Evolutionary conservation across 495 filamentous ascomycete genomes (phyloP), one percentile per base, ranked within the genome.

Genomic region (Annulohypoxylon maeteangense): DNA sequence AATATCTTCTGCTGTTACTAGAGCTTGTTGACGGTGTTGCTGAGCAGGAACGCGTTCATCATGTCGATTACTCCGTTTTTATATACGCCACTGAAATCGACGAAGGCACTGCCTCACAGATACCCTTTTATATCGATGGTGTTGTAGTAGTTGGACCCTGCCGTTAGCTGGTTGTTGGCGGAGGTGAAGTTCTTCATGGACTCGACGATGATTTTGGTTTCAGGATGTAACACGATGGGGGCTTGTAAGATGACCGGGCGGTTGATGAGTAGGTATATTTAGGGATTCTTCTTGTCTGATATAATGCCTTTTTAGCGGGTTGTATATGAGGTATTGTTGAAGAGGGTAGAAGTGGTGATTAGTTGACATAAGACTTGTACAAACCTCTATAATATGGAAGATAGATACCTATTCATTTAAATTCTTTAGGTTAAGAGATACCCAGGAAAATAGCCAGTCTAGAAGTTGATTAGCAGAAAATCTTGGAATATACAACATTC

Each of bases 1-100:
- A 66, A 66, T 42, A 66, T 58, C 44, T 66, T 66, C 44, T 66
- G 63, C 29, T 66, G 53, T 1, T 53, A 42, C 63, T 53, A 66
- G 16, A 66, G 53, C 53, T 66, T n/a, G 42, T 66, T 66, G 18
- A 66, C 44, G 14, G 63, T 53, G 42, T 58, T 66, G 38, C 53
- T 42, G 10, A 58, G 27, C 7, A 66, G 29, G 20, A 66, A 58
- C 7, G 23, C 27, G 29, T 58, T 58, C 53, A 66, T 66, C 0
- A 51, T 44, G n/a, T 66, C 63, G 29, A 51, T 50, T 1, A 66
- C 54, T 5, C 42, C 38, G 32, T 50, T 50, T 42, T 66, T 58
- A 44, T 66, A 31, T 0, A 58, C 54, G 40, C 63, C 63, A 0
- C 38, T 16, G 42, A 57, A 65, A 18, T 48, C 14, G 25, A 65